These are phyloP conservation scores for Ceratocystis ficicola DNA, from an alignment of 2,329 filamentous ascomycete species.

Conservation along the genomic window DNA sequence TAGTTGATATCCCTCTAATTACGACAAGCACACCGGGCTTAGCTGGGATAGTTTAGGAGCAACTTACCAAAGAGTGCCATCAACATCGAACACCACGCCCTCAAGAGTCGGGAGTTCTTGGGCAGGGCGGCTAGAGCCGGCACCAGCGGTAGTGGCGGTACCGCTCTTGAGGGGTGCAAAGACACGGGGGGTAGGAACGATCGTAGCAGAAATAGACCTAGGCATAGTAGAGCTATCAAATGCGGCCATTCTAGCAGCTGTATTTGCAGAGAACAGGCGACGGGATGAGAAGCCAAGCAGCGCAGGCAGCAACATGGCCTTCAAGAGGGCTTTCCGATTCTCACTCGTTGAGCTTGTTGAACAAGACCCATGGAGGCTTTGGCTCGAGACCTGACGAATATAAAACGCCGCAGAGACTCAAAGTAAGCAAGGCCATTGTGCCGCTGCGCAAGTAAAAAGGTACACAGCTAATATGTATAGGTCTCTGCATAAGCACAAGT, in stretches of 20 bases:
- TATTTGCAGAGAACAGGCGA: slow-evolving; percentile 11
- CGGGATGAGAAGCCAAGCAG: neutral
- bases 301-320: neutral
- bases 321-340: neutral
- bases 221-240: neutral
- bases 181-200: neutral
- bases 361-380: too few relatives aligned
- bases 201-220: neutral
- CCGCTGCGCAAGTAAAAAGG: neutral
- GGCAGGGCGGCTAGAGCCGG: too few relatives aligned
- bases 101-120: slow-evolving; percentile 36
- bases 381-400: too few relatives aligned
- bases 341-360: too few relatives aligned
- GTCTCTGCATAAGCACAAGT: neutral
- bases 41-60: neutral
- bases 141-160: slow-evolving; percentile 25
- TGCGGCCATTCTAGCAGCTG: slow-evolving; percentile 7
- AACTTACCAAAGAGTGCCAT: slow-evolving; percentile 80
- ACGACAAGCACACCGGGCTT: neutral
- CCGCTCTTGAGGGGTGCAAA: slow-evolving; percentile 45
- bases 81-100: slow-evolving; percentile 77
- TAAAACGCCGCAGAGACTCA: too few relatives aligned
- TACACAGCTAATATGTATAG: neutral
- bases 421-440: neutral
- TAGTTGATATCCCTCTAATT: neutral